Evolutionary conservation across 2,329 filamentous ascomycete species (phyloP).

Genomic region (Paecilomyces sp.): DNA sequence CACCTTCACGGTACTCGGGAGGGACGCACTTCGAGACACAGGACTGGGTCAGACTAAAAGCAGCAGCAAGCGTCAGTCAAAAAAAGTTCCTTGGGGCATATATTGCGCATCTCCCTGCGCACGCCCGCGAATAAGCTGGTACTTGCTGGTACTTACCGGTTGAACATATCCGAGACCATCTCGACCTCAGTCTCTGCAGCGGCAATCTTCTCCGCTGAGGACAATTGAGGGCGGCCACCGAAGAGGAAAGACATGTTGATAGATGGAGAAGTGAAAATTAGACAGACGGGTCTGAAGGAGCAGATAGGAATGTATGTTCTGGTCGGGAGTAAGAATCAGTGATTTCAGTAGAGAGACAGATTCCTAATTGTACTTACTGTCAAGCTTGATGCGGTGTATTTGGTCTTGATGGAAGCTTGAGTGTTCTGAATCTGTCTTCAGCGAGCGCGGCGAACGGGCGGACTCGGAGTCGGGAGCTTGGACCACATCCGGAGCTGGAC

Average conservation of each 20-base stretch:
- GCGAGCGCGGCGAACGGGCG: not conserved
- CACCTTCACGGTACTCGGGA: conserved; percentile 83
- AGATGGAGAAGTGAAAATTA: conserved; percentile 10
- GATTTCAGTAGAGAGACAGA: not conserved
- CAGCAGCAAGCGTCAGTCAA: not conserved
- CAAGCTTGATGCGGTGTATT: not conserved
- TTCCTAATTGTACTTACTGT: not conserved
- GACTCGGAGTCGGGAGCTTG: conserved; percentile 5
- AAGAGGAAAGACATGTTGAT: conserved; percentile 65
- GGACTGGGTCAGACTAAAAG: conserved; percentile 66
- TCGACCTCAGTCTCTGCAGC: conserved; percentile 96
- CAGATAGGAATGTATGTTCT: not conserved
- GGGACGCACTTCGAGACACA: conserved; percentile 95
- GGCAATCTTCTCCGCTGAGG: conserved; percentile 94
- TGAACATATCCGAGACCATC: conserved; percentile 96
- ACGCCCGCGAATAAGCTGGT: conserved; percentile 1
- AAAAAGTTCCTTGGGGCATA: not conserved
- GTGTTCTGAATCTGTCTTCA: not conserved
- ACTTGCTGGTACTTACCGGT: conserved; percentile 60
- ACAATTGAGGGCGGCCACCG: conserved; percentile 69
- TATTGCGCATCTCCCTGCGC: not conserved
- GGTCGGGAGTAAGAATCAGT: not conserved
- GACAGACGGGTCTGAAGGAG: not conserved
- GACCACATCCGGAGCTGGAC: conserved; percentile 4
- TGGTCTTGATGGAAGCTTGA: not conserved